Base-by-base conservation (phyloP, 768 basidiomycete genomes). In the Rickenella mellea region DNA sequence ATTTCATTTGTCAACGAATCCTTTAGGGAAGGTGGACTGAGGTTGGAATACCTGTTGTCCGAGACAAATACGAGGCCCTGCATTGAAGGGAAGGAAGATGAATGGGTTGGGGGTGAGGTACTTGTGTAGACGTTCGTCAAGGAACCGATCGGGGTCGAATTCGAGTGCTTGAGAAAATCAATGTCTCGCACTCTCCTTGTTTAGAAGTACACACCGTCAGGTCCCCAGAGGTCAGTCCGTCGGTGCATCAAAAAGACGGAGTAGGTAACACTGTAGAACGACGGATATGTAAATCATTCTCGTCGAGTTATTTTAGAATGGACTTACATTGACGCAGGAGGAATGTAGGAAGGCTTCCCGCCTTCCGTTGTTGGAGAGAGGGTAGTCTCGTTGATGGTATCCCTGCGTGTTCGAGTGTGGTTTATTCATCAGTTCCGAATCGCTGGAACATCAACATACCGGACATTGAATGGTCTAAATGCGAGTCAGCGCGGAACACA, bases 51-150 rank as follows among this genome's bases (percentile, higher is more conserved):
- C n/a, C 56, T 70, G 68, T 47, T 71, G 69, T 1, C 71, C 80
- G 7, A 79, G 65, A 43, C 80, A 81, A 46, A 78, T 76, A 9
- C 80, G 65, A 5, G 79, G 80, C 1, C 77, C 80, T 0, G 76
- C 78, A 44, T 80, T 80, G 61, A 82, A 82, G 0, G 80, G 79
- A 4, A 76, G 58, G 56, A 82, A 83, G 48, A 84, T 82, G 64
- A 74, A 80, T 1, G 79, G 78, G 46, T 80, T 80, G 1, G 69
- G 66, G 0, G 61, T 63, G 17, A 79, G 61, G 44, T 75, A 75
- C 50, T 69, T 70, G 42, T 67, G 65, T 6, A 75, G 48, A 24
- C 80, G 64, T 9, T 68, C 66, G 43, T 83, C 80, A 35, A 81
- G 55, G 64, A 77, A 83, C 12, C 80, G 66, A 48, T 80, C 76